Base-by-base conservation (phyloP, 2,329 filamentous ascomycete genomes). In the Monosporascus sp. region DNA sequence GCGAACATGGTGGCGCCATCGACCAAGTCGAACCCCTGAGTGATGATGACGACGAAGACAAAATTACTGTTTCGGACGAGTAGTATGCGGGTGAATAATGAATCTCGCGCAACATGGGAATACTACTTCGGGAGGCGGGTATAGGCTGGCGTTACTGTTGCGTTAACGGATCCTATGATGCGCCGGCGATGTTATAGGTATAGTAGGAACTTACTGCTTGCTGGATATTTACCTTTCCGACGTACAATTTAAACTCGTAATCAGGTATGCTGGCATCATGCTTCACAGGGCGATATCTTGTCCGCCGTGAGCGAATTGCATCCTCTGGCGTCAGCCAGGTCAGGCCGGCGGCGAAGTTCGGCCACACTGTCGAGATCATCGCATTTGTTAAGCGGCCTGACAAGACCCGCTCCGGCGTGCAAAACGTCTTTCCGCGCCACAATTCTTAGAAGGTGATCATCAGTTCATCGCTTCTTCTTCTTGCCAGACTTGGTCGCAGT, bases 11-110 rank as follows among this genome's bases (percentile, higher is more conserved):
- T 37, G 85, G 81, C 37, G 91, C 91, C 0, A 83, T 97, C 51
- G 91, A 96, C 59, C 91, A 96, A 65, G 93, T 99, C 3, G 89
- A 97, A 68, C 86, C 84, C 3, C 79, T 97, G 65, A 94, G 95
- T 65, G 90, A 94, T 63, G 83, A 85, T 47, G 78, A 80, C 26
- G 73, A 74, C 46, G 72, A 51, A 31, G 48, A 55, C 44, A 53
- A 24, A 47, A 46, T 49, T 54, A 46, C n/a, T 3, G 20, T 46
- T 22, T 46, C 43, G 43, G 48, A 45, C 31, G 40, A 50, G 35
- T 48, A 51, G 24, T 2, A 22, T 7, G 24, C 5, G 6, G 43
- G 6, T n/a, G 43, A 7, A 17, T 17, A 7, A 26, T 31, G 7
- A 14, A 18, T 46, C 26, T 15, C 43, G 43, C 24, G 26, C 18